Evolutionary conservation across 768 basidiomycete genomes (phyloP).

Genomic region (Clavaria fumosa): DNA sequence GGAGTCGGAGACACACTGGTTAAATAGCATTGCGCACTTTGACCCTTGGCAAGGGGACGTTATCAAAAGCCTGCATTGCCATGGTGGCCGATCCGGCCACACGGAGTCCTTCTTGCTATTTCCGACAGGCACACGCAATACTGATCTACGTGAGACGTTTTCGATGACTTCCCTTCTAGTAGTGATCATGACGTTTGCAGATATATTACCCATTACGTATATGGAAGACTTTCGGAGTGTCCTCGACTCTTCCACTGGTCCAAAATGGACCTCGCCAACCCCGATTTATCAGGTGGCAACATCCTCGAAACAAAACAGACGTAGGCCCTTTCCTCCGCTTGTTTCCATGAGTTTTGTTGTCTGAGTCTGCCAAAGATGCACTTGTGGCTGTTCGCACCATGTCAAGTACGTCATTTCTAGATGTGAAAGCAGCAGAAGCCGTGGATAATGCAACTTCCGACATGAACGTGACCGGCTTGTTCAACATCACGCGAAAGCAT

Average conservation of each 20-base stretch:
- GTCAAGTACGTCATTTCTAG: constrained; percentile 27
- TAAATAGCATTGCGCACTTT: constrained; percentile 25
- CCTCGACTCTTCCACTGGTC: constrained; percentile 27
- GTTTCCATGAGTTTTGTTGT: neutral
- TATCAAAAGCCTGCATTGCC: constrained; percentile 26
- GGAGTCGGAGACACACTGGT: constrained; percentile 25
- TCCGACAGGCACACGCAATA: constrained; percentile 45
- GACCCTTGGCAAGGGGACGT: constrained; percentile 45
- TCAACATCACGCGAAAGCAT: constrained; percentile 25
- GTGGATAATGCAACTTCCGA: constrained; percentile 5
- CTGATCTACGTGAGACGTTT: constrained; percentile 41
- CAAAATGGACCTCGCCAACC: constrained; percentile 38
- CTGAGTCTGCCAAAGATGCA: constrained; percentile 12
- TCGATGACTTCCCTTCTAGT: neutral
- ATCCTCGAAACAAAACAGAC: too few species aligned
- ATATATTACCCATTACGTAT: constrained; percentile 30
- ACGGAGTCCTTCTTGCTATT: constrained; percentile 30
- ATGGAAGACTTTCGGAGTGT: constrained; percentile 14
- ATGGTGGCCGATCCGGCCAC: constrained; percentile 12
- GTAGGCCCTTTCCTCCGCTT: too few species aligned
- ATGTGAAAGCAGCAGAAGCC: constrained; percentile 12
- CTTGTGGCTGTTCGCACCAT: constrained; percentile 32
- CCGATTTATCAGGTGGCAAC: constrained; percentile 61
- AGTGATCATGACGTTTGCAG: constrained; percentile 19
- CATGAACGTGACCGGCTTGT: constrained; percentile 18